Conservation (phyloP, 2,329 filamentous ascomycete genomes). For the Xenoacremonium recifei region DNA sequence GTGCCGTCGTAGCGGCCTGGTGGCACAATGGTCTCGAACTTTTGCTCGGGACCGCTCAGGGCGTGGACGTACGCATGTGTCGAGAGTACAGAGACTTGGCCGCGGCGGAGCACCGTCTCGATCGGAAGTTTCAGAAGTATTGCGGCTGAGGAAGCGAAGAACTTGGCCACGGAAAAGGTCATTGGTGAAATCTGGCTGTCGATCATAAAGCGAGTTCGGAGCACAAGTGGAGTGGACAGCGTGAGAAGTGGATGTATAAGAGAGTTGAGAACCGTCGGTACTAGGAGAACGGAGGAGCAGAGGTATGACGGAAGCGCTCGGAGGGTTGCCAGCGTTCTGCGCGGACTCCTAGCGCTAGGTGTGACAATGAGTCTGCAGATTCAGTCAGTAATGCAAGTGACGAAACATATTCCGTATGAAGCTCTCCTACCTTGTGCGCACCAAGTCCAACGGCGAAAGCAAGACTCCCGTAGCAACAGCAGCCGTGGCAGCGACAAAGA, state of each 20-base stretch:
- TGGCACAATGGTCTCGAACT: slow-evolving; percentile 73
- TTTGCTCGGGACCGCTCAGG: slow-evolving; percentile 39
- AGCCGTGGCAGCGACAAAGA: slow-evolving; percentile 67
- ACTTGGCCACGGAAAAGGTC: slow-evolving; percentile 78
- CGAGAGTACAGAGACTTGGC: slow-evolving; percentile 73
- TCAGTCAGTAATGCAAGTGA: slow-evolving; percentile 30
- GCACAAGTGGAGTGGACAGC: slow-evolving; percentile 77
- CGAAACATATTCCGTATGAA: no score
- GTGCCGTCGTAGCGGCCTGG: slow-evolving; percentile 82
- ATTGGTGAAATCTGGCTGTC: slow-evolving; percentile 79
- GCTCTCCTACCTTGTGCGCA: slow-evolving; percentile 80
- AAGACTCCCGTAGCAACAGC: slow-evolving; percentile 73
- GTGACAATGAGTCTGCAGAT: slow-evolving; percentile 74
- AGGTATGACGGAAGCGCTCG: slow-evolving; percentile 75
- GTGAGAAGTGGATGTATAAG: slow-evolving; percentile 80
- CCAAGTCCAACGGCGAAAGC: slow-evolving; percentile 83
- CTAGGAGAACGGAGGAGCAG: slow-evolving; percentile 67
- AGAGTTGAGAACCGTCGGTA: slow-evolving; percentile 85
- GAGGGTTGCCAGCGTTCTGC: slow-evolving; percentile 76
- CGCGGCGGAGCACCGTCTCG: slow-evolving; percentile 87
- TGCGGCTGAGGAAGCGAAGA: slow-evolving; percentile 75
- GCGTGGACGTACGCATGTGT: slow-evolving; percentile 51
- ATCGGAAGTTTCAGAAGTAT: slow-evolving; percentile 85
- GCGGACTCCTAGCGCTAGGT: slow-evolving; percentile 69
- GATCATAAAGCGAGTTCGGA: slow-evolving; percentile 81